phyloP scores from a whole-genome alignment of 495 filamentous ascomycete genomes.

The Elaphomyces granulatus region DNA sequence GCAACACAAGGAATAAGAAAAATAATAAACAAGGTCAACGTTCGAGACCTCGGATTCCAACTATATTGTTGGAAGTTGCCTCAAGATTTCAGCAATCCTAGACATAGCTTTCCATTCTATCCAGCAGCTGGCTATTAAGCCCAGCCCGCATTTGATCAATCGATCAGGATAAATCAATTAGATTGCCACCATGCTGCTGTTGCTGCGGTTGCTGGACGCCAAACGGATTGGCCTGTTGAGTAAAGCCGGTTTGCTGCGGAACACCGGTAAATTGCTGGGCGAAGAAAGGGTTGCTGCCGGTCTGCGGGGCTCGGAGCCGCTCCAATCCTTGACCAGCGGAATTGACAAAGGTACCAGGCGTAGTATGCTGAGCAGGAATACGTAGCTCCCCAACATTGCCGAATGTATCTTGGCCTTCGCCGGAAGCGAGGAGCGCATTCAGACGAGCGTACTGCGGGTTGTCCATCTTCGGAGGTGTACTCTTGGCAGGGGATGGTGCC shows the following conservation, averaged over 20 bases:
- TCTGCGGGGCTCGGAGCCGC: constrained; percentile 53
- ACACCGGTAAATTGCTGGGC: constrained; percentile 66
- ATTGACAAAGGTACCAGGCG: constrained; percentile 94
- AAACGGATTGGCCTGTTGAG: constrained; percentile 55
- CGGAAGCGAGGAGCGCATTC: constrained; percentile 73
- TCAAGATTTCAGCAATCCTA: too few species aligned
- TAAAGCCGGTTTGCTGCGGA: constrained; percentile 42
- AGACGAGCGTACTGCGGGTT: constrained; percentile 75
- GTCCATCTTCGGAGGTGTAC: constrained; percentile 27
- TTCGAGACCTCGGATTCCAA: too few species aligned
- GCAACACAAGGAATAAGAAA: too few species aligned
- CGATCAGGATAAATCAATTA: constrained; percentile 77
- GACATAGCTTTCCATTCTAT: too few species aligned
- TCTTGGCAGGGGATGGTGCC: constrained; percentile 32
- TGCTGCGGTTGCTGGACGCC: constrained; percentile 50
- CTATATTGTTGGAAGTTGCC: too few species aligned
- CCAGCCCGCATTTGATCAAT: too few species aligned
- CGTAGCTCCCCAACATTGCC: constrained; percentile 89
- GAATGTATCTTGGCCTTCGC: constrained; percentile 93
- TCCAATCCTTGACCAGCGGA: constrained; percentile 68
- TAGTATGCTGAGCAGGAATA: constrained; percentile 93
- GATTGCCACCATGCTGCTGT: constrained; percentile 53
- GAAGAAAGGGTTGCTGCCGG: constrained; percentile 88
- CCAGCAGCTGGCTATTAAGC: too few species aligned
- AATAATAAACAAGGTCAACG: too few species aligned